Evolutionary conservation across 2,329 filamentous ascomycete genomes (phyloP), one percentile per base, ranked within the genome.

Genomic region (Paecilomyces niveus): DNA sequence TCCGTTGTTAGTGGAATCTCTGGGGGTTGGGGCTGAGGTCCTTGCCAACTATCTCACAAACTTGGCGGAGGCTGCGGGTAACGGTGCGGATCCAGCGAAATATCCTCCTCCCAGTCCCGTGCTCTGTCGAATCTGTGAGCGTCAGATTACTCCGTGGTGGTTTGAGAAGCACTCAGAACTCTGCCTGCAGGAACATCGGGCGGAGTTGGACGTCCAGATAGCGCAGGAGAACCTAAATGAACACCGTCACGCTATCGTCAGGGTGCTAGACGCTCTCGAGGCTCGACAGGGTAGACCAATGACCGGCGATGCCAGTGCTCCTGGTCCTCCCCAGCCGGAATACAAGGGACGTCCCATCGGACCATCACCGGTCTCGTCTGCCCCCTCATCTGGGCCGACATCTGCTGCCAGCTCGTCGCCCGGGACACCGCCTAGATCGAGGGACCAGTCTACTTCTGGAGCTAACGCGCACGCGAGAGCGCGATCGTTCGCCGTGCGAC

Each of bases 161-260:
- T 99, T 99, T 67, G 94, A 99, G 76, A 99, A 97, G 74, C 94
- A 99, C 72, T 96, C 93, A 1, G 95, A 99, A 68, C 79, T 97
- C 21, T 99, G 94, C 70, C 80, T 97, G 57, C 92, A 97, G 71
- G 94, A 99, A 72, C 94, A 99, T 70, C 88, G 89, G 55, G 93
- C 94, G 0, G 94, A 99, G 72, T 95, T 97, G 90, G 93, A 97
- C 67, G 92, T 99, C 3, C 93, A 99, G 71, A 88, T 97, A 81
- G 86, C 92, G 5, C 94, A 99, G 69, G 94, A 99, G 70, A 91
- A 85, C 62, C 79, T 99, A 54, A 89, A 88, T 6, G 94, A 99
- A 69, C 94, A 99, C 74, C 88, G 94, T 5, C 92, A 96, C 73
- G 84, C 89, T 45, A 96, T 99, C 67, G 94, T 99, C 70, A 96